A percentile compares a stretch with the other conserved stretches of the same genome.
phyloP scores from a whole-genome alignment of 768 basidiomycete species.

The Lactifluus hygrophoroides region DNA sequence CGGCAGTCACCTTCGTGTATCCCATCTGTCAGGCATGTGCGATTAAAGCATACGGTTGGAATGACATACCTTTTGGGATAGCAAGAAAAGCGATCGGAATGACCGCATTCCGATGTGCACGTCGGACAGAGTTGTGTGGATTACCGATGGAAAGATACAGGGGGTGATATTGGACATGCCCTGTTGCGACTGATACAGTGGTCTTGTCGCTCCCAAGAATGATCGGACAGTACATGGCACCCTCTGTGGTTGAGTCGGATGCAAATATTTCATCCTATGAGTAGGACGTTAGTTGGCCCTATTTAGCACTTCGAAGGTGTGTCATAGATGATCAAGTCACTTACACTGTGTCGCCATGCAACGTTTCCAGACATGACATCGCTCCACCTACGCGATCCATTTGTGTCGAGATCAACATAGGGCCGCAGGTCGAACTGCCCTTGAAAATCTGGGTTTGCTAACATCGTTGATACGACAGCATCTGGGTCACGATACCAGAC shows the following conservation, averaged over 20 bases:
- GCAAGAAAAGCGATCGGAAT: no score
- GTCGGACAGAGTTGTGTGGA: no score
- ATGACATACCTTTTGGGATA: no score
- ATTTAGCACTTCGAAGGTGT: no score
- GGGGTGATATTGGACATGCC: constrained; percentile 23
- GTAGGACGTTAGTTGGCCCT: no score
- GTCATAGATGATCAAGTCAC: constrained; percentile 8
- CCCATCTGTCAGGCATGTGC: no score
- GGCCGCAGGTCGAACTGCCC: not conserved
- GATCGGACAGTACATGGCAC: constrained; percentile 17
- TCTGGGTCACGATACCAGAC: not conserved
- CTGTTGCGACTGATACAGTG: constrained; percentile 24
- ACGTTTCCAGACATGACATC: constrained; percentile 37
- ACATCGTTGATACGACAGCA: not conserved
- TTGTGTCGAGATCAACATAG: no score
- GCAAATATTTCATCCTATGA: not conserved
- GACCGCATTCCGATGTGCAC: no score
- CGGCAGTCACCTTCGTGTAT: no score
- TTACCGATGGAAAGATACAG: constrained; percentile 24
- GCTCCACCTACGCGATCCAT: not conserved
- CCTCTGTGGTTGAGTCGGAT: not conserved
- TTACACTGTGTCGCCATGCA: constrained; percentile 33
- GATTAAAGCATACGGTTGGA: no score
- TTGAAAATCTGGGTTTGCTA: not conserved
- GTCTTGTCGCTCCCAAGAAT: constrained; percentile 26